These are phyloP conservation scores for Bauhinia variegata DNA, from an alignment of 306 rosid species.

Conservation along the genomic window DNA sequence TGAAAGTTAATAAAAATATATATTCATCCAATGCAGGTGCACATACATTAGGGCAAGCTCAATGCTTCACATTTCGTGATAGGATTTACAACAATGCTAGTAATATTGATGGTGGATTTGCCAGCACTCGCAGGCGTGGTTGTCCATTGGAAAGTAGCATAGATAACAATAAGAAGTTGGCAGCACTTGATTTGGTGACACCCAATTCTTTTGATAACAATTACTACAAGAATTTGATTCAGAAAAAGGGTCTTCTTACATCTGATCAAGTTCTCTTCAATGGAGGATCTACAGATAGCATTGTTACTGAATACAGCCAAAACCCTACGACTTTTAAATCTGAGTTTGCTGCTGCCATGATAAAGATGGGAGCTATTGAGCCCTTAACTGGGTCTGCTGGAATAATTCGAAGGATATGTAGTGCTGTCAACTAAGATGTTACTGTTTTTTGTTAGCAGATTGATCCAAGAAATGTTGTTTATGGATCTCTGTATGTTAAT, in stretches of 20 bases:
- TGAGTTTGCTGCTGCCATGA: no score
- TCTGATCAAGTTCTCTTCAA: constrained; percentile 25
- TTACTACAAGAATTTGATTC: constrained; percentile 39
- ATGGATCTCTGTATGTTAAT: no score
- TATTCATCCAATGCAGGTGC: constrained; percentile 8
- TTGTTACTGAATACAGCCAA: no score
- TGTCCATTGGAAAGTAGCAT: constrained; percentile 4
- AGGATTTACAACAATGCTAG: constrained; percentile 33
- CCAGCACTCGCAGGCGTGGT: constrained; percentile 31
- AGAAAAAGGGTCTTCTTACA: constrained; percentile 40
- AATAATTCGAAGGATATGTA: no score
- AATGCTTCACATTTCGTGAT: constrained; percentile 28
- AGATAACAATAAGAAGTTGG: constrained; percentile 15
- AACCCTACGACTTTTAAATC: no score
- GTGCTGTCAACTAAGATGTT: no score
- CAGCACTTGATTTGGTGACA: constrained; percentile 44
- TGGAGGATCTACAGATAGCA: no score
- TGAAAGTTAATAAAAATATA: background rate
- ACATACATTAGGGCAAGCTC: constrained; percentile 41
- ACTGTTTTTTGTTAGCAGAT: no score
- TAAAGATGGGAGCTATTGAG: no score
- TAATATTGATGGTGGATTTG: constrained; percentile 38
- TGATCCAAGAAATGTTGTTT: no score
- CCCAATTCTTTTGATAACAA: constrained; percentile 41
- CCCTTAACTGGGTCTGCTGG: no score